Evolutionary conservation across 495 filamentous ascomycete species (phyloP).

Genomic region (Talaromyces proteolyticus): DNA sequence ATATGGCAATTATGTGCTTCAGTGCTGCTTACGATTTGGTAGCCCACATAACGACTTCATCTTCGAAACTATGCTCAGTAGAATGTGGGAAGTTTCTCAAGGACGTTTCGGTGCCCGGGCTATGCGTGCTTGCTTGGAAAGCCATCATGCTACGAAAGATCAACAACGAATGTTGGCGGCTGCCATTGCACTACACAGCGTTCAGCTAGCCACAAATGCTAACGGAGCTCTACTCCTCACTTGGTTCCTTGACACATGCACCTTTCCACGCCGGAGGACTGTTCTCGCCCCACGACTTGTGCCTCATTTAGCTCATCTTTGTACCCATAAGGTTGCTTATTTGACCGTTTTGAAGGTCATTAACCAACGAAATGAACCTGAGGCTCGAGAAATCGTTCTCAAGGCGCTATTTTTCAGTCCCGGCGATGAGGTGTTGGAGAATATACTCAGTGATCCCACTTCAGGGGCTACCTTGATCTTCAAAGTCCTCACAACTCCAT

Average conservation of each 20-base stretch:
- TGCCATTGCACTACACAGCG: slow-evolving; percentile 90
- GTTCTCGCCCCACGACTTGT: slow-evolving; percentile 91
- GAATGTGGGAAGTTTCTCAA: slow-evolving; percentile 91
- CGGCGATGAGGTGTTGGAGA: slow-evolving; percentile 81
- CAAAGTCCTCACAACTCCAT: slow-evolving; percentile 95
- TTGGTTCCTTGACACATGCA: slow-evolving; percentile 98
- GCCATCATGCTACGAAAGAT: slow-evolving; percentile 89
- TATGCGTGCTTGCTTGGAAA: slow-evolving; percentile 96
- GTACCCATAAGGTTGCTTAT: slow-evolving; percentile 98
- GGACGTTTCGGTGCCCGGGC: slow-evolving; percentile 91
- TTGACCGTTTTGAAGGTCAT: slow-evolving; percentile 97
- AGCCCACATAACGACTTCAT: slow-evolving; percentile 90
- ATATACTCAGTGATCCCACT: slow-evolving; percentile 83
- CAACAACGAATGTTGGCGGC: slow-evolving; percentile 94
- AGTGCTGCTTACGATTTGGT: slow-evolving; percentile 90
- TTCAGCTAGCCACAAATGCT: slow-evolving; percentile 92
- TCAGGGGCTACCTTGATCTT: slow-evolving; percentile 96
- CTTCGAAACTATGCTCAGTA: slow-evolving; percentile 93
- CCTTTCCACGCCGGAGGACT: slow-evolving; percentile 83
- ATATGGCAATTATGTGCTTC: slow-evolving; percentile 96
- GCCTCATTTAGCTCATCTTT: slow-evolving; percentile 92
- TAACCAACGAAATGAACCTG: slow-evolving; percentile 92
- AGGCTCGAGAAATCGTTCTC: slow-evolving; percentile 87
- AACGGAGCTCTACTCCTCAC: slow-evolving; percentile 92
- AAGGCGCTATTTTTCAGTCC: slow-evolving; percentile 92